Evolutionary conservation across 345 rosid genomes (phyloP), one percentile per base, ranked within the genome.

Genomic region (Psidium friedrichsthalianum): DNA sequence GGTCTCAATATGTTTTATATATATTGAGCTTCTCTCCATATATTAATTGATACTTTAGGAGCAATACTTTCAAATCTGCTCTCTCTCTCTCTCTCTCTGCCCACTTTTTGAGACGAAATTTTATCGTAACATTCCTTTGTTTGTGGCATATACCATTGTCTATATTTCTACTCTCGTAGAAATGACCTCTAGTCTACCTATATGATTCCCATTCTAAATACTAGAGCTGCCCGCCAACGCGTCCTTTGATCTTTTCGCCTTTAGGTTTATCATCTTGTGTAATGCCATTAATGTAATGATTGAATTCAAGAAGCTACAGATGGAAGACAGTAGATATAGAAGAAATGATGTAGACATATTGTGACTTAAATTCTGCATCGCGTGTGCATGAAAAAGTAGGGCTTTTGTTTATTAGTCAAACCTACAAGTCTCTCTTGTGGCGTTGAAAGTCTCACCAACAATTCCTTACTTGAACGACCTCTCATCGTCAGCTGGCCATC

Each of bases 391-490:
- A 64, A 24, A 64, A 64, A 16, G 20, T 32, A 32, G 6, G 78
- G 44, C 11, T 80, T 80, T 52, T 18, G 52, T 42, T 51, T 16
- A 85, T 55, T 54, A 24, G 21, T 85, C 81, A 42, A 56, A 85
- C 84, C 87, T 56, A 59, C 87, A 44, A 22, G 84, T 81, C 87
- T 85, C 24, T 80, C 56, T 53, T 8, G 2, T 44, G 84, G 51
- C 85, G 2, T 74, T n/a, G 54, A 44, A 80, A 47, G 51, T 85
- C 87, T 27, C 36, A 85, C 87, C 87, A 85, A 57, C 59, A 82
- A 85, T 82, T 85, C 87, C 82, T 24, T 44, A 32, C 47, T 32
- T 32, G 78, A 32, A 64, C 20, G 78, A 64, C 47, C 78, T 32
- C 78, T 64, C 24, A 8, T 32, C 78, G 18, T 32, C 44, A 64